Evolutionary conservation across 805 yeast genomes (phyloP).

Genomic region (Myxozyma neotropica): DNA sequence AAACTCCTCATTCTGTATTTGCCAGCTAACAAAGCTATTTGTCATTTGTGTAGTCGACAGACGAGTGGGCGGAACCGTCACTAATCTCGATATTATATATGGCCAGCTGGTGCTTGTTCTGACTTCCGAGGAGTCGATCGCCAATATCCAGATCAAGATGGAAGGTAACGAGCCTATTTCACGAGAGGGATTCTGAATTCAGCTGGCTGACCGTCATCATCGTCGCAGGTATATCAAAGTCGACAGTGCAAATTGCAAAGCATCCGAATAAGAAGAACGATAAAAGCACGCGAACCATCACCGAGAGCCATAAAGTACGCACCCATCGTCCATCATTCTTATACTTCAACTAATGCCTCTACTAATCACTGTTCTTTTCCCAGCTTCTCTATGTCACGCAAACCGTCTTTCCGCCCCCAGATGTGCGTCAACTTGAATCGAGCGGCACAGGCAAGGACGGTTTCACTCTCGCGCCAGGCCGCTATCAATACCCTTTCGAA

Average conservation of each 20-base stretch:
- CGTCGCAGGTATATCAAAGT: slow-evolving; percentile 32
- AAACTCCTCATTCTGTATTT: too few relatives aligned
- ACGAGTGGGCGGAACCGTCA: slow-evolving; percentile 30
- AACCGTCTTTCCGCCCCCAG: slow-evolving; percentile 45
- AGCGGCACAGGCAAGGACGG: slow-evolving; percentile 31
- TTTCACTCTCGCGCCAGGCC: slow-evolving; percentile 44
- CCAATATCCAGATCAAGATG: slow-evolving; percentile 39
- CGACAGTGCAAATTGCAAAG: slow-evolving; percentile 35
- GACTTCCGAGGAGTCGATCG: slow-evolving; percentile 37
- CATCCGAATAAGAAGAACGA: slow-evolving; percentile 25
- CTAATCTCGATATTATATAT: slow-evolving; percentile 36
- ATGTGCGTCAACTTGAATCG: slow-evolving; percentile 29
- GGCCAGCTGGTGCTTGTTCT: slow-evolving; percentile 38
- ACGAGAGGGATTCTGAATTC: neutral
- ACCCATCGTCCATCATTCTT: neutral
- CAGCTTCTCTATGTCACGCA: slow-evolving; percentile 39
- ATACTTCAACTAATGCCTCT: too few relatives aligned
- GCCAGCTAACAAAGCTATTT: neutral
- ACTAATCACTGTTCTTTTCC: neutral
- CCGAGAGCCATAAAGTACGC: slow-evolving; percentile 35
- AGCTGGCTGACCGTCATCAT: neutral
- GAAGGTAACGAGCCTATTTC: slow-evolving; percentile 41
- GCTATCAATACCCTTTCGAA: slow-evolving; percentile 42
- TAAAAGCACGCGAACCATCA: slow-evolving; percentile 24
- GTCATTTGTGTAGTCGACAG: slow-evolving; percentile 18